These are phyloP conservation scores for Populus simonii DNA, from an alignment of 345 rosid species.

Conservation along the genomic window DNA sequence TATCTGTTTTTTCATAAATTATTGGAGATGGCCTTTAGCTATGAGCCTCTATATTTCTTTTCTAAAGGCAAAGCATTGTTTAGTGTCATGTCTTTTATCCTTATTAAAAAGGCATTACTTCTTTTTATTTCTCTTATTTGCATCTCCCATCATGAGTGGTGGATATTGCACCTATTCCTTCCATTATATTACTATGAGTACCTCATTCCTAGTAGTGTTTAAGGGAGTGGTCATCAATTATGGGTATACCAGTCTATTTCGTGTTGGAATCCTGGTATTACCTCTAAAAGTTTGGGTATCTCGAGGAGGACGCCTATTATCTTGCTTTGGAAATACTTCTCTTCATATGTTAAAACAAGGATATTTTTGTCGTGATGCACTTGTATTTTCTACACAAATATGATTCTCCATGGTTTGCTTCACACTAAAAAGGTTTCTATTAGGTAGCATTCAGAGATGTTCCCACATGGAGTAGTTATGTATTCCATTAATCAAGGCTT, in stretches of 20 bases:
- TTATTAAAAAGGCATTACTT: background rate
- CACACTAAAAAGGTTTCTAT: too few relatives aligned
- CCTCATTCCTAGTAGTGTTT: too few relatives aligned
- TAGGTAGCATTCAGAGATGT: too few relatives aligned
- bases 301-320: accelerated
- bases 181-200: too few relatives aligned
- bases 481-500: background rate
- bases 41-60: too few relatives aligned
- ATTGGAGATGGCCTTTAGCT: too few relatives aligned
- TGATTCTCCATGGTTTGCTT: background rate
- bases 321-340: background rate
- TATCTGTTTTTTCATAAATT: too few relatives aligned
- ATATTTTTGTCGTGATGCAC: background rate
- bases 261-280: background rate
- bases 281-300: background rate
- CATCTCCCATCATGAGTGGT: background rate
- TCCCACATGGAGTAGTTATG: background rate
- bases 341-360: too few relatives aligned
- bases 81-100: background rate
- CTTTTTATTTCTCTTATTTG: background rate
- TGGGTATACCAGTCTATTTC: too few relatives aligned
- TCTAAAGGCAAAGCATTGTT: background rate
- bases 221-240: background rate
- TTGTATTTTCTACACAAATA: background rate
- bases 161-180: background rate